phyloP scores from a whole-genome alignment of 176 grass and related monocot species.

The Oryza coarctata region DNA sequence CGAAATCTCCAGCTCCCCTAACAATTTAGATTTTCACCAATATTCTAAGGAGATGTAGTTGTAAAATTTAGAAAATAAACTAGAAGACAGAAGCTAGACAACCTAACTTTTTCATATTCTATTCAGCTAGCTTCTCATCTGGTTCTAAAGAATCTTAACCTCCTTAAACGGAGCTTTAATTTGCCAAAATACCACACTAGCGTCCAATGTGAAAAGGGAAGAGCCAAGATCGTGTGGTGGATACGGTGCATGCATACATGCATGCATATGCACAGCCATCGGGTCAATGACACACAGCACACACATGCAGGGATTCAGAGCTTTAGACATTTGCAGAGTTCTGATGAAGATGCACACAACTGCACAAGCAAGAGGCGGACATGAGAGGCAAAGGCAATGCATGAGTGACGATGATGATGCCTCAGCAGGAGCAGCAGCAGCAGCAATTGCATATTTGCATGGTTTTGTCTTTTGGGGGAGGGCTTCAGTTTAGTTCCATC shows the following conservation, averaged over 20 bases:
- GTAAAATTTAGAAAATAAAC: no score
- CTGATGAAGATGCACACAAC: background rate
- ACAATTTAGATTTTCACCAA: no score
- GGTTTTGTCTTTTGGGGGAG: background rate
- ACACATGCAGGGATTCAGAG: background rate
- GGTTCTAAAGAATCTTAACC: no score
- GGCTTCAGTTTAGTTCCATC: background rate
- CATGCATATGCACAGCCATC: no score
- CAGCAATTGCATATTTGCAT: background rate
- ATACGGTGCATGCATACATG: conserved; percentile 40
- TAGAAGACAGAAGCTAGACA: no score
- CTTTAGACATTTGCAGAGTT: background rate
- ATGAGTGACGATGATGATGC: background rate
- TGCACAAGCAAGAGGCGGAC: background rate
- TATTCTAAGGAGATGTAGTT: no score
- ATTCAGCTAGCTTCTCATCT: no score
- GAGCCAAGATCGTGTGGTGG: conserved; percentile 32
- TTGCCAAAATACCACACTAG: background rate
- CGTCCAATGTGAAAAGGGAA: conserved; percentile 26
- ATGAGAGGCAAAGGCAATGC: background rate
- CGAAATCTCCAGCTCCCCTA: no score
- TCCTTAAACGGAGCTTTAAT: no score
- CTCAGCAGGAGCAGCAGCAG: background rate
- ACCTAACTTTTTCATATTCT: no score
- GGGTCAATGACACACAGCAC: background rate